Conservation (phyloP, 2,329 filamentous ascomycete species). For the Diatrype stigma region DNA sequence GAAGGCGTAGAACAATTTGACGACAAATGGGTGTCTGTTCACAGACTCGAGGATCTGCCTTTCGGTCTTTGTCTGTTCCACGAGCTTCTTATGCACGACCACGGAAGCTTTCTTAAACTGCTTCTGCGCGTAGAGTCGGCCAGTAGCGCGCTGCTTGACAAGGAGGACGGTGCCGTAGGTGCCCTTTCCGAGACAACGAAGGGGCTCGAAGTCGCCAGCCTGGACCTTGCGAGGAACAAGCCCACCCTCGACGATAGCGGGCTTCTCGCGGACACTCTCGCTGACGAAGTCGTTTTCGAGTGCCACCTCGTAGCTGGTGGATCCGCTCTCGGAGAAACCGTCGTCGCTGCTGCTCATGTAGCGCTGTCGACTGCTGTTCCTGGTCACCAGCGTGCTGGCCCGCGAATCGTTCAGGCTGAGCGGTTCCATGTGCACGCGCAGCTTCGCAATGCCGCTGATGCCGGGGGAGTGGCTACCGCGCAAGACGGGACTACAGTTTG, state of each 20-base stretch:
- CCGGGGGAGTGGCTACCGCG: slow-evolving; percentile 49
- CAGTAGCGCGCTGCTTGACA: slow-evolving; percentile 84
- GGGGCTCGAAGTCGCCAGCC: slow-evolving; percentile 80
- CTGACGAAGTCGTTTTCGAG: slow-evolving; percentile 84
- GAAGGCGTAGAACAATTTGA: slow-evolving; percentile 97
- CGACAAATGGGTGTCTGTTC: slow-evolving; percentile 94
- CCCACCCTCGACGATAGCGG: slow-evolving; percentile 46
- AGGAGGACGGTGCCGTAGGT: slow-evolving; percentile 93
- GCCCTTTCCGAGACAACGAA: slow-evolving; percentile 92
- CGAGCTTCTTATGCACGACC: slow-evolving; percentile 89
- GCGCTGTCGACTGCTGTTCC: slow-evolving; percentile 52
- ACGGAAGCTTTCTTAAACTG: slow-evolving; percentile 97
- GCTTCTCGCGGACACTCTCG: slow-evolving; percentile 48
- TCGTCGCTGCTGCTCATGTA: slow-evolving; percentile 57
- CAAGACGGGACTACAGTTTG: slow-evolving; percentile 59
- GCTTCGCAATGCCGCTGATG: slow-evolving; percentile 72
- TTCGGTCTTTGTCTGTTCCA: slow-evolving; percentile 97
- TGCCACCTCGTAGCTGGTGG: slow-evolving; percentile 78
- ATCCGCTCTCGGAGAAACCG: slow-evolving; percentile 62
- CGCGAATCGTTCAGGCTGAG: slow-evolving; percentile 60
- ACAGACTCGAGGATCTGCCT: slow-evolving; percentile 91
- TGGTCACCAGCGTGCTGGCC: slow-evolving; percentile 51
- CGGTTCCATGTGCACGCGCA: slow-evolving; percentile 77
- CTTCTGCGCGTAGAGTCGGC: slow-evolving; percentile 92
- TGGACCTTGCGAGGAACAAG: slow-evolving; percentile 74